phyloP scores from a whole-genome alignment of 2,329 filamentous ascomycete genomes.

The Coleophoma cylindrospora region DNA sequence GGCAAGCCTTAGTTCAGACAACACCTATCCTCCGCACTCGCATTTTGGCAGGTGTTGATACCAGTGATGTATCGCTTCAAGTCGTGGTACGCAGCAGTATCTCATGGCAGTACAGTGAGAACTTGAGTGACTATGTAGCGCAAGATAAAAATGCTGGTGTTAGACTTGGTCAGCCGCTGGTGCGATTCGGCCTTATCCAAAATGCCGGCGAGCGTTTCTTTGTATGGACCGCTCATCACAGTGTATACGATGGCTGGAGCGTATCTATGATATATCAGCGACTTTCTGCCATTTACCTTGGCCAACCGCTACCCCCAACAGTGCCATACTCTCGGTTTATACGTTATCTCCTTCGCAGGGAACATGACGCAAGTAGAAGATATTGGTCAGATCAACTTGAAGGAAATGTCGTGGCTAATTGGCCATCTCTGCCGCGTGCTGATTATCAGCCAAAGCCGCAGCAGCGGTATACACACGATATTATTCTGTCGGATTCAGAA shows the following conservation, averaged over 20 bases:
- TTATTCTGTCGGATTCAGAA: slow-evolving; percentile 1
- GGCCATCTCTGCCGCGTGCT: slow-evolving; percentile 6
- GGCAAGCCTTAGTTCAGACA: slow-evolving; percentile 14
- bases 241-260: slow-evolving; percentile 45
- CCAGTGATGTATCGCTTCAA: not conserved
- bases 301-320: not conserved
- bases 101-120: not conserved
- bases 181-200: slow-evolving; percentile 3
- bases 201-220: slow-evolving; percentile 20
- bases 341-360: slow-evolving; percentile 33
- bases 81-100: not conserved
- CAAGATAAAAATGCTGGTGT: not conserved
- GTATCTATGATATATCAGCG: slow-evolving; percentile 17
- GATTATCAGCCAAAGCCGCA: slow-evolving; percentile 5
- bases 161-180: not conserved
- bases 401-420: slow-evolving; percentile 1
- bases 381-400: slow-evolving; percentile 6
- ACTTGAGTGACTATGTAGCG: slow-evolving; percentile 1
- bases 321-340: slow-evolving; percentile 29
- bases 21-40: slow-evolving; percentile 26
- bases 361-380: slow-evolving; percentile 3
- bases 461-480: not conserved
- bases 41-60: slow-evolving; percentile 8
- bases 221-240: slow-evolving; percentile 45
- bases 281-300: slow-evolving; percentile 3